phyloP scores from a whole-genome alignment of 2,329 filamentous ascomycete species.

The Cytospora piceae region DNA sequence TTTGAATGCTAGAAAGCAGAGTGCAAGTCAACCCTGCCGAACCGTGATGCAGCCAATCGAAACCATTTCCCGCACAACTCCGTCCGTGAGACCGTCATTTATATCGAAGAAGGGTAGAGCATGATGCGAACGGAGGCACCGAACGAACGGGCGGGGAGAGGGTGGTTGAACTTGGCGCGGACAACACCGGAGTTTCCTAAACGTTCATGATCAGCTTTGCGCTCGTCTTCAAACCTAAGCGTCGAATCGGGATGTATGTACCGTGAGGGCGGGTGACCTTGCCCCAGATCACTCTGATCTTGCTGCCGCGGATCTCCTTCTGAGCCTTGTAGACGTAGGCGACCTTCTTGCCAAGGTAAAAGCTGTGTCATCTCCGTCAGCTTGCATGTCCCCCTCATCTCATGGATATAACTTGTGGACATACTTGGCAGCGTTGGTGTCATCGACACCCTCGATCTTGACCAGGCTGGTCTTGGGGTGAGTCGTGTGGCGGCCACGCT shows the following conservation, averaged over 20 bases:
- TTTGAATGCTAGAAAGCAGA: constrained; percentile 32
- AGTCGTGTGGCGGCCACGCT: constrained; percentile 90
- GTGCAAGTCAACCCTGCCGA: constrained; percentile 29
- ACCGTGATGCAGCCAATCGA: constrained; percentile 35
- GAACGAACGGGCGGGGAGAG: constrained; percentile 96
- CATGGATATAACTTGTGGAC: constrained; percentile 40
- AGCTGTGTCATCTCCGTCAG: constrained; percentile 52
- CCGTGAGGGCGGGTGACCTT: constrained; percentile 96
- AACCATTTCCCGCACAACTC: constrained; percentile 35
- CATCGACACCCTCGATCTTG: constrained; percentile 98
- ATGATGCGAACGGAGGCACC: constrained; percentile 95
- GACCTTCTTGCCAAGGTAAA: constrained; percentile 99
- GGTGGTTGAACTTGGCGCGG: constrained; percentile 94
- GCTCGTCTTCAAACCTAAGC: constrained; percentile 27
- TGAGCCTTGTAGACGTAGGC: constrained; percentile 97
- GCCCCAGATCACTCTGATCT: constrained; percentile 99
- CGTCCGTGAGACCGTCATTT: constrained; percentile 54
- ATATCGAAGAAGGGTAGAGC: constrained; percentile 98
- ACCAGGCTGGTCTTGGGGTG: constrained; percentile 91
- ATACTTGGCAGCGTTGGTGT: constrained; percentile 85
- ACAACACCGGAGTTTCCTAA: constrained; percentile 96
- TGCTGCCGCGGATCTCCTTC: constrained; percentile 94
- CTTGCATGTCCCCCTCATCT: constrained; percentile 12
- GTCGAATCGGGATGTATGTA: constrained; percentile 49
- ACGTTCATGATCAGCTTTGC: constrained; percentile 16